Evolutionary conservation across 2,329 filamentous ascomycete species (phyloP).

Genomic region (Parastagonospora nodorum): DNA sequence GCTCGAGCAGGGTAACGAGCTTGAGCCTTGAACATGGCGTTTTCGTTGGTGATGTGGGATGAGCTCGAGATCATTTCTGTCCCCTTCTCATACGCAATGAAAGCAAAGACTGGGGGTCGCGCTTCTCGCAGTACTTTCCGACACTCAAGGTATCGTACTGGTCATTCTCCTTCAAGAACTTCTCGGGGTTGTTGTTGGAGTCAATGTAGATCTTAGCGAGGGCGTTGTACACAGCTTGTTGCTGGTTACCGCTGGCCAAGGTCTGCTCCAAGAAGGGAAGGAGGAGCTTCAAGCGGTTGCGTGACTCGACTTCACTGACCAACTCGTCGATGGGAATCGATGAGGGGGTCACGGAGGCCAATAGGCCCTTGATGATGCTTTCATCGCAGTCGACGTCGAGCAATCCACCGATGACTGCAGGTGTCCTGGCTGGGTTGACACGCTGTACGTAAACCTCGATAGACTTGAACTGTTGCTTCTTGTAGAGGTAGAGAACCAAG

Average conservation of each 20-base stretch:
- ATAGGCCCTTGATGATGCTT: conserved; percentile 88
- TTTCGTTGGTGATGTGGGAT: conserved; percentile 99
- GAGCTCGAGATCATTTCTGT: conserved; percentile 95
- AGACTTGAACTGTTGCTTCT: conserved; percentile 98
- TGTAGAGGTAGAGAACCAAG: conserved; percentile 93
- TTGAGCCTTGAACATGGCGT: conserved; percentile 99
- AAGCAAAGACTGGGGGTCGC: conserved; percentile 93
- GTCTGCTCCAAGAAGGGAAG: conserved; percentile 95
- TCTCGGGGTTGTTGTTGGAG: conserved; percentile 96
- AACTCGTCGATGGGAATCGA: conserved; percentile 93
- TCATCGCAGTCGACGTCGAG: conserved; percentile 98
- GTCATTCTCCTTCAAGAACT: conserved; percentile 96
- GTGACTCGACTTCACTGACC: conserved; percentile 90
- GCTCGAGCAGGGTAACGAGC: conserved; percentile 90
- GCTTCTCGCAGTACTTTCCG: conserved; percentile 98
- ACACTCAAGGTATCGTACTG: conserved; percentile 91
- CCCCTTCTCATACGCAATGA: conserved; percentile 96
- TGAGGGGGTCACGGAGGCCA: conserved; percentile 80
- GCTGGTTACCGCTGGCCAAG: conserved; percentile 85
- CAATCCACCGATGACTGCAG: conserved; percentile 89
- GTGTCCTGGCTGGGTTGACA: conserved; percentile 89
- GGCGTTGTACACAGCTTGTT: conserved; percentile 96
- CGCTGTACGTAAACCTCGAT: conserved; percentile 98
- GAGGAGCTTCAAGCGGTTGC: conserved; percentile 93
- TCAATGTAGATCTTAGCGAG: conserved; percentile 99